Evolutionary conservation across 805 yeast species (phyloP), one percentile per base, ranked within the genome.

Genomic region (Lachancea kluyveri): DNA sequence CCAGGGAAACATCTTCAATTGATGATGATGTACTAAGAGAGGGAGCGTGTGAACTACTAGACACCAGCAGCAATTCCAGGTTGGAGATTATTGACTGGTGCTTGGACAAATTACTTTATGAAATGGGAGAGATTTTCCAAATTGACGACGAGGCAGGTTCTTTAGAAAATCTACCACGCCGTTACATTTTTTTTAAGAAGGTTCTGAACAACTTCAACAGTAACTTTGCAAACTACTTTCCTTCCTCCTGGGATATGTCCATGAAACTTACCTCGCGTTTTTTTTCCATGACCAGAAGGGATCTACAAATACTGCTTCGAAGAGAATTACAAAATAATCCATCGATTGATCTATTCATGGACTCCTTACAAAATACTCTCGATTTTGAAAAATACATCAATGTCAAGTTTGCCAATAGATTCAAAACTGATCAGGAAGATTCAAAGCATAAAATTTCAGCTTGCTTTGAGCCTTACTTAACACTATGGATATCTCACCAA

Each of bases 101-200:
- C 54, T 71, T 82, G 38, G 73, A 71, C 35, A 66, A 66, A 18
- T 77, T 80, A 40, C 64, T 92, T 32, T 72, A 71, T 46, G 97
- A 90, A 47, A 75, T 90, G 26, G 70, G 70, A 21, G 62, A 74
- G 14, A 85, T 92, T 8, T 92, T 92, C 59, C 71, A 75, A 33
- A 67, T 77, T 7, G 68, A 76, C 9, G 96, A 87, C 46, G 98
- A 92, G 58, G 98, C 98, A 0, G 96, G 96, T 1, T 80, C 94
- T 4, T 61, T 92, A 38, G 98, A 92, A 37, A 92, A 92, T 56
- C 59, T 92, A 31, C 70, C 75, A 18, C 65, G 96, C 43, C 65
- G 98, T 29, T 92, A 76, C 54, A 72, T 87, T 19, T 90, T 81
- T 54, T 83, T 85, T 58, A 78, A 79, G 43, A 77, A 82, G 43